Evolutionary conservation across 495 filamentous ascomycete genomes (phyloP).

Genomic region (Lentithecium fluviatile): DNA sequence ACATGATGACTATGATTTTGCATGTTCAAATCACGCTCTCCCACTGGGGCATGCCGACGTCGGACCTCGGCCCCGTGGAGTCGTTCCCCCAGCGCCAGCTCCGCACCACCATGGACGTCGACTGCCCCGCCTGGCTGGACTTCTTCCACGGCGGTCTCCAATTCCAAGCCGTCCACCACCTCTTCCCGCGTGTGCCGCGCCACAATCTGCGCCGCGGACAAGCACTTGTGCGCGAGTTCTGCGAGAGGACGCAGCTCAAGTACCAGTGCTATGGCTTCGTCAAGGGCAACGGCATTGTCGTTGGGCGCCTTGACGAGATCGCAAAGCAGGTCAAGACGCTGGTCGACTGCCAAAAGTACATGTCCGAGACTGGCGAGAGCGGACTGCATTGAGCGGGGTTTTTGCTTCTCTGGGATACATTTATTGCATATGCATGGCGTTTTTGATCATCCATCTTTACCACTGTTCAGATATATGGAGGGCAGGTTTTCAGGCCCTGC

Average conservation of each 20-base stretch:
- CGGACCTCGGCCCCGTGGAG: slow-evolving; percentile 49
- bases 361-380: slow-evolving; percentile 47
- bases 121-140: slow-evolving; percentile 52
- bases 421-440: no score
- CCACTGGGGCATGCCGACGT: slow-evolving; percentile 53
- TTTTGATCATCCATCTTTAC: no score
- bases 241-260: slow-evolving; percentile 46
- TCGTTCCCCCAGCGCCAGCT: slow-evolving; percentile 53
- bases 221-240: slow-evolving; percentile 47
- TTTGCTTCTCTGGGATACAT: no score
- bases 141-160: slow-evolving; percentile 52
- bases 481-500: no score
- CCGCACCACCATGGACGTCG: slow-evolving; percentile 53
- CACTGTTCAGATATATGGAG: no score
- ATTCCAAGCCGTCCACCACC: slow-evolving; percentile 53
- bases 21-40: slow-evolving; percentile 56
- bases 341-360: slow-evolving; percentile 47
- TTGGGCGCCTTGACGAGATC: slow-evolving; percentile 45
- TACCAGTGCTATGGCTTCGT: slow-evolving; percentile 49
- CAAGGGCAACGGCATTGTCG: slow-evolving; percentile 47
- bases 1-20: slow-evolving; percentile 51
- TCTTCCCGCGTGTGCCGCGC: slow-evolving; percentile 49
- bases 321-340: slow-evolving; percentile 46
- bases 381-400: slow-evolving; percentile 19
- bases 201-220: slow-evolving; percentile 50